Conservation (phyloP, 345 rosid genomes). For the Barbarea vulgaris region DNA sequence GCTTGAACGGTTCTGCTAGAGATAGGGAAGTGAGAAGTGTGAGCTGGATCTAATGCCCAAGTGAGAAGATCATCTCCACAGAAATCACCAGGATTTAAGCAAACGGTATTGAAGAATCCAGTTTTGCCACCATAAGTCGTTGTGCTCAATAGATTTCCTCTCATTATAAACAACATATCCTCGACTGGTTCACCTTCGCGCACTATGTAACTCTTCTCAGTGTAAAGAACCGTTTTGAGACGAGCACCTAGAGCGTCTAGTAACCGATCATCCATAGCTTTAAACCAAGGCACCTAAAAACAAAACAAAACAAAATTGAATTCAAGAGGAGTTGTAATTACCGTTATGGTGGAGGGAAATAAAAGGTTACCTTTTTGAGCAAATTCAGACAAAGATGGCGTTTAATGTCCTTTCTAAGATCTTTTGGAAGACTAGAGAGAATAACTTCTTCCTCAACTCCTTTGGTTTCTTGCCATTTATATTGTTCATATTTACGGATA, state of each 20-base stretch:
- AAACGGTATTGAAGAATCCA: slow-evolving; percentile 40
- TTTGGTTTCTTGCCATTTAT: slow-evolving; percentile 49
- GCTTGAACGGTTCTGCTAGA: slow-evolving; percentile 46
- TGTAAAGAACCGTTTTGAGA: slow-evolving; percentile 41
- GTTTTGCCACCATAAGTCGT: slow-evolving; percentile 46
- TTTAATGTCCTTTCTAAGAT: slow-evolving; percentile 25
- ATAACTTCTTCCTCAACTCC: slow-evolving; percentile 46
- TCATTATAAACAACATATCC: slow-evolving; percentile 49
- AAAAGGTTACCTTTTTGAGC: not conserved
- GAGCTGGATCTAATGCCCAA: slow-evolving; percentile 61
- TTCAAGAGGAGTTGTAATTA: not conserved
- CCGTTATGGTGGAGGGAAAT: not conserved
- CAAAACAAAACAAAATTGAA: not conserved
- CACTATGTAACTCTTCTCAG: slow-evolving; percentile 43
- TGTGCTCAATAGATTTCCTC: slow-evolving; percentile 34
- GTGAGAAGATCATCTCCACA: slow-evolving; percentile 52
- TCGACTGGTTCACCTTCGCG: slow-evolving; percentile 51
- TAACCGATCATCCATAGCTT: slow-evolving; percentile 48
- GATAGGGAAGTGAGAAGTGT: slow-evolving; percentile 41
- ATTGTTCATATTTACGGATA: slow-evolving; percentile 42
- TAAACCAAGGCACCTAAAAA: slow-evolving; percentile 53
- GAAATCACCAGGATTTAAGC: slow-evolving; percentile 36
- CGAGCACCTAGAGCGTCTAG: slow-evolving; percentile 47
- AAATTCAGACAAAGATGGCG: slow-evolving; percentile 1
- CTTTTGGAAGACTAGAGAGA: slow-evolving; percentile 39